Evolutionary conservation across 306 rosid genomes (phyloP), one percentile per base, ranked within the genome.

Genomic region (Castanea crenata): DNA sequence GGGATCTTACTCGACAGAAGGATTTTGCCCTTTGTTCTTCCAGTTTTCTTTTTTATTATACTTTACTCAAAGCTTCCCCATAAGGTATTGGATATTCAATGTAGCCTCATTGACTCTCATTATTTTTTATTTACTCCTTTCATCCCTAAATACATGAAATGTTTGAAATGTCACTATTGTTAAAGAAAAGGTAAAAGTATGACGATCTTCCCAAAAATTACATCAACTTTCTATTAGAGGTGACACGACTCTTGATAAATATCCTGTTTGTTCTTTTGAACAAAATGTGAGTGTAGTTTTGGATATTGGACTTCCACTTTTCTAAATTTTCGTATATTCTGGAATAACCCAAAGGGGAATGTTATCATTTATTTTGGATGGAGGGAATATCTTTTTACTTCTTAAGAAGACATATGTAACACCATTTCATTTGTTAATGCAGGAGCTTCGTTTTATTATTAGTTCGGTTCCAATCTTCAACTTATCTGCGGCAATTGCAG

Each of bases 21-120:
- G 85, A 89, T 90, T 71, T 76, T 86, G n/a, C 75, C 88, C 29
- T 87, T 83, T 62, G 27, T 78, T 75, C 78, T 94, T 79, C 97
- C 99, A 13, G 87, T 84, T 81, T 87, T 92, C 44, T 89, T 91
- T 83, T 94, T 94, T 82, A 86, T 94, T 79, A 69, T 92, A 72
- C 89, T 94, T 76, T 94, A 94, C 81, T 92, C 97, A 71, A 92
- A 88, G 95, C 97, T 94, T 87, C 93, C 97, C 64, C 97, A 94
- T 88, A 94, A 94, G 99, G 99, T 94, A 86, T n/a, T 46, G 51
- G 44, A 76, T 23, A 46, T 71, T 31, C 21, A 71, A 9, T 52
- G 31, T 62, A 74, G 61, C 34, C 56, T 69, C 23, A 3, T 15
- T 76, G 25, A 51, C 64, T n/a, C 63, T 78, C 56, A 31, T 79